Percentiles rank a stretch among this genome's conserved stretches.
Evolutionary conservation across 257 asterid genomes (phyloP).

Genomic region (Gardenia jasminoides): DNA sequence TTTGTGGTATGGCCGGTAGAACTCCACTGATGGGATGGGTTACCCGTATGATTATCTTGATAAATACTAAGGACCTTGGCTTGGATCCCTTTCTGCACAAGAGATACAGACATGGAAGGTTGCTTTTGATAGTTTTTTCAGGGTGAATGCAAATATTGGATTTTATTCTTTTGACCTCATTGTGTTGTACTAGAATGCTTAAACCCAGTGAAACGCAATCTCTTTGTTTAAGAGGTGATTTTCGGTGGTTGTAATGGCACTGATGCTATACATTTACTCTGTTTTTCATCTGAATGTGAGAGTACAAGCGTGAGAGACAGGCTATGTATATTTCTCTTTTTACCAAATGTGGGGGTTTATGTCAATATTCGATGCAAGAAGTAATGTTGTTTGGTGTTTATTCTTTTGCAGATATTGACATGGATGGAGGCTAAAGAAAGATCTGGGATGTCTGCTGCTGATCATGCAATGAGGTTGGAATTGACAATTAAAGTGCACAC

Average conservation of each 20-base stretch:
- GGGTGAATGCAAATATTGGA: neutral
- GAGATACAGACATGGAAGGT: neutral
- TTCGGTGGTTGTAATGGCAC: neutral
- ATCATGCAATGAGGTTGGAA: slow-evolving; percentile 30
- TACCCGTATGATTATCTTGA: neutral
- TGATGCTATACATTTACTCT: neutral
- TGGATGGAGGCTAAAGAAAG: slow-evolving; percentile 36
- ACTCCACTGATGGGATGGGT: no score
- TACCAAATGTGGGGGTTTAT: neutral
- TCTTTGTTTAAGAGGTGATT: neutral
- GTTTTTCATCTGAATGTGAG: neutral
- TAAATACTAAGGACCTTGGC: neutral
- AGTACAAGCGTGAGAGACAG: neutral
- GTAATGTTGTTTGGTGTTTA: neutral
- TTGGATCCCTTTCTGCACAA: neutral
- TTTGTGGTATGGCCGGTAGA: no score
- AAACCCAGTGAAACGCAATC: neutral
- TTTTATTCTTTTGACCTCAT: no score
- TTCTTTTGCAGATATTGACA: slow-evolving; percentile 21
- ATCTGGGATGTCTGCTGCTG: slow-evolving; percentile 20
- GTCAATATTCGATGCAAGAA: neutral
- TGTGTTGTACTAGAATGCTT: neutral
- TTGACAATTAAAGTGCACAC: slow-evolving; percentile 26
- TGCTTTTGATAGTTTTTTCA: neutral
- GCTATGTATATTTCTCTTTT: neutral